Evolutionary conservation across 352 stramenopile genomes (phyloP).

Genomic region (Phytophthora pluvialis): DNA sequence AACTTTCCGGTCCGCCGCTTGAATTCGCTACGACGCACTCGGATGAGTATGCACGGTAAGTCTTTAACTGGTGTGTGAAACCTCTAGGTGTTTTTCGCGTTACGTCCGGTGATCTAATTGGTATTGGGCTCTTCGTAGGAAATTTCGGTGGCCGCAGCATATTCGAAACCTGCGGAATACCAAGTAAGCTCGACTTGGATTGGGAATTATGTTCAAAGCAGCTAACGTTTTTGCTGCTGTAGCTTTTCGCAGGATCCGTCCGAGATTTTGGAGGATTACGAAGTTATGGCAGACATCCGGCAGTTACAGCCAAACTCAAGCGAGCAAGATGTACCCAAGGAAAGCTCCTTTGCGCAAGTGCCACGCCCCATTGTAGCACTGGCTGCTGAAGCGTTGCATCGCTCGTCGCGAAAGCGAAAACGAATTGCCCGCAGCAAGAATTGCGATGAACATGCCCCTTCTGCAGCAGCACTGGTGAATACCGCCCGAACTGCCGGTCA

Average conservation of each 20-base stretch:
- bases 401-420: constrained; percentile 50
- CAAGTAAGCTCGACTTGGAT: constrained; percentile 54
- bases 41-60: constrained; percentile 53
- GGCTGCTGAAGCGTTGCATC: constrained; percentile 34
- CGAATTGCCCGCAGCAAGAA: constrained; percentile 15
- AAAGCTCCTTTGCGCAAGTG: constrained; percentile 49
- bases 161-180: constrained; percentile 63
- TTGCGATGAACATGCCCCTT: constrained; percentile 9
- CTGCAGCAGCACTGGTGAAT: constrained; percentile 32
- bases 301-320: constrained; percentile 2
- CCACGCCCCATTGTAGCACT: constrained; percentile 49
- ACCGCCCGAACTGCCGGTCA: constrained; percentile 37
- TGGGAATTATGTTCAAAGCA: neutral
- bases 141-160: constrained; percentile 81
- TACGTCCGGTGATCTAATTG: neutral
- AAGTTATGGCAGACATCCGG: constrained; percentile 27
- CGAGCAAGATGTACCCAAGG: neutral
- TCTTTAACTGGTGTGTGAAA: no score
- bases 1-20: constrained; percentile 49
- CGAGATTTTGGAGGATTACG: constrained; percentile 61
- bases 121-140: constrained; percentile 37
- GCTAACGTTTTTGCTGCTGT: constrained; percentile 17
- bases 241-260: constrained; percentile 58
- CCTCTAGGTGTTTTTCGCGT: no score
- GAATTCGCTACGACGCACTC: constrained; percentile 49